These are phyloP conservation scores for Pascua guehoae DNA, from an alignment of 1,284 basidiomycete species.

Conservation along the genomic window DNA sequence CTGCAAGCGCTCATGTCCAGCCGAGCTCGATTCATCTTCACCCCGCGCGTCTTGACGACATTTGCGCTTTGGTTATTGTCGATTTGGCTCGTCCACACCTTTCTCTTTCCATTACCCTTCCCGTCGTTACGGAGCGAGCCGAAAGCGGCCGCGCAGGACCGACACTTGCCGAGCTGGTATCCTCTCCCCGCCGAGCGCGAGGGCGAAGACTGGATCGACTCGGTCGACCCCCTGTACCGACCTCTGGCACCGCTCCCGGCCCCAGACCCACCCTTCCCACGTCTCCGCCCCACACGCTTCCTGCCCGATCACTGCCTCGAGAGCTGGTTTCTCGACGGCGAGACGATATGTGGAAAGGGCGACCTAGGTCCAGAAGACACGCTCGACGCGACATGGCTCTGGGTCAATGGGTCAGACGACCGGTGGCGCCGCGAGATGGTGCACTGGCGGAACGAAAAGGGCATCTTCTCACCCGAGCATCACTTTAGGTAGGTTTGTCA, in stretches of 20 bases:
- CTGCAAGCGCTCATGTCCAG: too few species aligned
- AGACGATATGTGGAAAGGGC: constrained; percentile 28
- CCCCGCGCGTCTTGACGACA: constrained; percentile 20
- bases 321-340: constrained; percentile 42
- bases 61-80: constrained; percentile 24
- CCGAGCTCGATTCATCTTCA: constrained; percentile 8
- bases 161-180: too few species aligned
- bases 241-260: constrained; percentile 28
- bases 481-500: constrained; percentile 38
- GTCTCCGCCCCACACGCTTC: constrained; percentile 34
- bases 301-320: constrained; percentile 39
- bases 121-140: constrained; percentile 9
- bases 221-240: constrained; percentile 32
- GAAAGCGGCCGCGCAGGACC: too few species aligned
- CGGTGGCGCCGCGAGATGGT: constrained; percentile 38
- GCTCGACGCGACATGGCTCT: constrained; percentile 43
- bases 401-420: constrained; percentile 46
- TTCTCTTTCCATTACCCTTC: constrained; percentile 24
- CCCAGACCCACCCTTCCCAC: constrained; percentile 36
- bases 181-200: constrained; percentile 20
- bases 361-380: constrained; percentile 41
- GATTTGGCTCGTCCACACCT: constrained; percentile 27
- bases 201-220: constrained; percentile 32
- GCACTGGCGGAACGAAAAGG: constrained; percentile 17
- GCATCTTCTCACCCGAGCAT: constrained; percentile 35